Evolutionary conservation across 306 rosid species (phyloP), one percentile per base, ranked within the genome.

Genomic region (Senna tora): DNA sequence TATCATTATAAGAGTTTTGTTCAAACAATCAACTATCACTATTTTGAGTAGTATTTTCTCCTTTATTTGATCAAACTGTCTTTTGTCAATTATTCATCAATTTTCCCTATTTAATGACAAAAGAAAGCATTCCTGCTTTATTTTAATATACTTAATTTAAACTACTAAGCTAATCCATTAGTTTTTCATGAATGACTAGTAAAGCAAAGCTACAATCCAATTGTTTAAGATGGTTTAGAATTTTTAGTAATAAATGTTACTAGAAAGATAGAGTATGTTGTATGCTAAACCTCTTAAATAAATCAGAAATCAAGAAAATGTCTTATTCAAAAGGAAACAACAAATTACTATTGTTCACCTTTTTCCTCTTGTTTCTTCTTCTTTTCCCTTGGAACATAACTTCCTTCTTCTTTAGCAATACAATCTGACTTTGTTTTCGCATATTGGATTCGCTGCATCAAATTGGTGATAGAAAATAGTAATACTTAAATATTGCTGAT

Each of bases 381-480:
- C 97, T 94, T 94, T 17, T 94, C 98, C 77, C 96, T 90, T 47
- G 98, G 98, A 80, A 88, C 96, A 79, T 64, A 91, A 79, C 84
- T 94, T 79, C 99, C 99, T 50, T 94, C 99, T 72, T 84, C 97
- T 86, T 89, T 88, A 73, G 99, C 97, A 58, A 94, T 66, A 79
- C 99, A 94, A 71, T 94, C 99, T n/a, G 99, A 91, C 82, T 91
- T 91, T 30, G 89, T 13, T 88, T 94, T 94, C 9, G 99, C 97
- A 71, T 91, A 91, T 69, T 94, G 99, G 70, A 94, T 94, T 67
- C 97, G 75, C 99, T 94, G 84, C 81, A 86, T 53, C 71, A 84
- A 65, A 80, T 80, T 43, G 43, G 65, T 42, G 4, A 45, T 34
- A 50, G 17, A 62, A 74, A 81, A 65, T 43, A 60, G 8, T 19